Conservation (phyloP, 768 basidiomycete genomes). For the Auriscalpium vulgare region DNA sequence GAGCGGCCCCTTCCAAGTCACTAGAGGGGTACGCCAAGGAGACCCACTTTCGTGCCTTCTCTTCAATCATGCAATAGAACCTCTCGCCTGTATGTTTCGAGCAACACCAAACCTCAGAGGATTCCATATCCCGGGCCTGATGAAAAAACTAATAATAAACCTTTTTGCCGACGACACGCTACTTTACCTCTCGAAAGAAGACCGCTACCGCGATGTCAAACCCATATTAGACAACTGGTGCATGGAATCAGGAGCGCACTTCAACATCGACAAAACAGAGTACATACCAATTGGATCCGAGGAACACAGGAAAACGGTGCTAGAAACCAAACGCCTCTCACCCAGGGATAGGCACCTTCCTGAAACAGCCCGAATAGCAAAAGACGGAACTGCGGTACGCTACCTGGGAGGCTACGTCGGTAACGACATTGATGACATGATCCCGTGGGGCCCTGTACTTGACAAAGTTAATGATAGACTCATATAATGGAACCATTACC, state of each 20-base stretch:
- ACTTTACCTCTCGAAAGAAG: slow-evolving; percentile 21
- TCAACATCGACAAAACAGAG: too few species aligned
- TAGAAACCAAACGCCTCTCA: background rate
- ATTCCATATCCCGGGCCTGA: background rate
- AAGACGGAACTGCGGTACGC: background rate
- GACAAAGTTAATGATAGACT: slow-evolving; percentile 1
- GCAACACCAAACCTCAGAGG: background rate
- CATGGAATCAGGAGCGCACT: too few species aligned
- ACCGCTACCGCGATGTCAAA: slow-evolving; percentile 20
- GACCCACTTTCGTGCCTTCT: slow-evolving; percentile 14
- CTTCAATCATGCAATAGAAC: slow-evolving; percentile 10
- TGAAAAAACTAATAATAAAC: background rate
- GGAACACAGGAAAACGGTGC: slow-evolving; percentile 2
- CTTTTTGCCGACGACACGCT: background rate
- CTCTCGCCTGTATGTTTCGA: slow-evolving; percentile 3
- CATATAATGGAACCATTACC: background rate
- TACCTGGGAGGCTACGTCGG: slow-evolving; percentile 1
- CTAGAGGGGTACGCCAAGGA: slow-evolving; percentile 7
- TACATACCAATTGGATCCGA: slow-evolving; percentile 23
- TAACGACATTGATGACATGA: background rate
- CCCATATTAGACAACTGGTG: slow-evolving; percentile 32
- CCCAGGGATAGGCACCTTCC: background rate
- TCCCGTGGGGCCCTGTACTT: slow-evolving; percentile 4
- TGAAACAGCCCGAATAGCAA: background rate
- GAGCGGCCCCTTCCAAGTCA: slow-evolving; percentile 3